A percentile compares a stretch with the other conserved stretches of the same genome.
These are phyloP conservation scores for Rhizomucor pusillus DNA, from an alignment of 371 early-diverging fungal genomes.

Conservation along the genomic window DNA sequence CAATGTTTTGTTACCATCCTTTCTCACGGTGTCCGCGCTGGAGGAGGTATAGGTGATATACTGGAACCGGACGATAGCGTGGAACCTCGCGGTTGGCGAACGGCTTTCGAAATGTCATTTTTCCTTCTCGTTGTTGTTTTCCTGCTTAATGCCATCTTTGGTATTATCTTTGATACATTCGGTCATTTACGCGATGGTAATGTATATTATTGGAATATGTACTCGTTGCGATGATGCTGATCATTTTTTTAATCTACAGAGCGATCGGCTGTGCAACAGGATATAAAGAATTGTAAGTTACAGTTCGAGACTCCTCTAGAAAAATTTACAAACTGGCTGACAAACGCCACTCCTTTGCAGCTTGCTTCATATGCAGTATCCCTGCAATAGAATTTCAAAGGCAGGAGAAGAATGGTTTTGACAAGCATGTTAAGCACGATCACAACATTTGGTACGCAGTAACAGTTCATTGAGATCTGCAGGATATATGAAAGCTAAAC, in stretches of 20 bases:
- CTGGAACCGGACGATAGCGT: slow-evolving; percentile 31
- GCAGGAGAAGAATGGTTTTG: slow-evolving; percentile 49
- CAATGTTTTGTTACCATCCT: slow-evolving; percentile 53
- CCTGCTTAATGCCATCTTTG: slow-evolving; percentile 58
- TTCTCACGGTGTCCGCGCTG: slow-evolving; percentile 51
- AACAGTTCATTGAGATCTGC: not conserved
- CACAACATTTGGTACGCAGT: slow-evolving; percentile 53
- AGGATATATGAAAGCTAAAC: not conserved
- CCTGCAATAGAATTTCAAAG: slow-evolving; percentile 54
- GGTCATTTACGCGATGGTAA: slow-evolving; percentile 57
- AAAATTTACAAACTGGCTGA: not conserved
- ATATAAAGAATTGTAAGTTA: slow-evolving; percentile 44
- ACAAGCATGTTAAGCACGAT: slow-evolving; percentile 51
- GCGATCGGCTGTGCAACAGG: slow-evolving; percentile 46
- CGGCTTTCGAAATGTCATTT: slow-evolving; percentile 55
- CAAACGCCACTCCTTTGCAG: slow-evolving; percentile 10
- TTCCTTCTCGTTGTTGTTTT: slow-evolving; percentile 57
- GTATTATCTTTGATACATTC: slow-evolving; percentile 64
- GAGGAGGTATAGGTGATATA: slow-evolving; percentile 59
- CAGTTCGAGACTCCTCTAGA: not conserved
- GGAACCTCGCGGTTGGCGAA: slow-evolving; percentile 45
- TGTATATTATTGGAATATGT: not conserved
- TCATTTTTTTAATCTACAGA: slow-evolving; percentile 20
- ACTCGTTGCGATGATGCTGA: not conserved
- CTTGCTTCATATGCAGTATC: slow-evolving; percentile 58